These are phyloP conservation scores for Pseudocercospora vitis DNA, from an alignment of 2,329 filamentous ascomycete species.

Conservation along the genomic window DNA sequence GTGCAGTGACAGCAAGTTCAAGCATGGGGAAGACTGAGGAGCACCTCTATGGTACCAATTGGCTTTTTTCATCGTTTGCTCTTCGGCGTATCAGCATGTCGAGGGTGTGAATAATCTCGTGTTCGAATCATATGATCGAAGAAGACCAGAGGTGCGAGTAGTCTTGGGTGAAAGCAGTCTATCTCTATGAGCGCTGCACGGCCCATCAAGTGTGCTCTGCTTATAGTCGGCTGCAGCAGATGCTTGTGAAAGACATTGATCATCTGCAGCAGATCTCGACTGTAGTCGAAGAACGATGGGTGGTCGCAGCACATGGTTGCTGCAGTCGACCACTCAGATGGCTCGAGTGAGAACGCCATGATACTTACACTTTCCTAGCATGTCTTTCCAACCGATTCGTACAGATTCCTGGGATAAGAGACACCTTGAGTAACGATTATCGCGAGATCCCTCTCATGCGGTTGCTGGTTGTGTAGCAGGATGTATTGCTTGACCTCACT, in stretches of 20 bases:
- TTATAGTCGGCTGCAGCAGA: constrained; percentile 77
- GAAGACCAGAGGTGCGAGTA: constrained; percentile 49
- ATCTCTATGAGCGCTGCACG: constrained; percentile 53
- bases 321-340: constrained; percentile 90
- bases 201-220: constrained; percentile 87
- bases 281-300: constrained; percentile 82
- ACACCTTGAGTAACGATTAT: constrained; percentile 18
- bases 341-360: constrained; percentile 64
- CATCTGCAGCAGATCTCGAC: constrained; percentile 78
- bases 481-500: constrained; percentile 23
- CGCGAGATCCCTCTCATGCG: constrained; percentile 18
- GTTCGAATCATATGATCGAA: too few species aligned
- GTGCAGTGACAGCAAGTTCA: too few species aligned
- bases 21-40: too few species aligned
- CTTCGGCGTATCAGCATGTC: too few species aligned
- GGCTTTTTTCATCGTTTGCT: too few species aligned
- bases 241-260: constrained; percentile 75
- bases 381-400: constrained; percentile 22
- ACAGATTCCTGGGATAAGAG: constrained; percentile 23
- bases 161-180: constrained; percentile 10
- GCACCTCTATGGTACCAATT: too few species aligned
- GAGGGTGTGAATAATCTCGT: too few species aligned
- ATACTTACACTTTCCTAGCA: not conserved
- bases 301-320: constrained; percentile 88
- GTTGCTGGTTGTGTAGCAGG: constrained; percentile 7